Percentiles rank a stretch among this genome's conserved stretches.
Evolutionary conservation across 169 alveolate genomes (phyloP).

Genomic region (Sarcocystis neurona): DNA sequence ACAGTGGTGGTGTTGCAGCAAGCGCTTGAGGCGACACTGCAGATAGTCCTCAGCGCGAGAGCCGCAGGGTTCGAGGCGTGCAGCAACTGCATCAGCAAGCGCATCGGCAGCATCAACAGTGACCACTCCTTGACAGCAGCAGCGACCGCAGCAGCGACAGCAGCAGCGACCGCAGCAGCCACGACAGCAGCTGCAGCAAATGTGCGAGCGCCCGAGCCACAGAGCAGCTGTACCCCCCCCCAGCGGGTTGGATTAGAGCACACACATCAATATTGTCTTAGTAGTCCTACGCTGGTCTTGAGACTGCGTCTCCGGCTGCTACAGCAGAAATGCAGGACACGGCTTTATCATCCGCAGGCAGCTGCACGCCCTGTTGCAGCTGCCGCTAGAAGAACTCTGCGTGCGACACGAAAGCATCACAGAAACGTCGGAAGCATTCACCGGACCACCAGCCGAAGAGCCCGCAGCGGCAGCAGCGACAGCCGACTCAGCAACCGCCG

Average conservation of each 20-base stretch:
- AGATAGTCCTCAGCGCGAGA: no score
- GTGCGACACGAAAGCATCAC: neutral
- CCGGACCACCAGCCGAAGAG: neutral
- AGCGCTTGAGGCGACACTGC: no score
- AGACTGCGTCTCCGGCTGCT: neutral
- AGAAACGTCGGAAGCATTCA: neutral
- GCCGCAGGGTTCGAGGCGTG: no score
- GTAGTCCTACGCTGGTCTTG: conserved; percentile 5
- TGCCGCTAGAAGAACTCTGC: neutral
- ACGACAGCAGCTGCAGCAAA: conserved; percentile 39
- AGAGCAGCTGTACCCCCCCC: conserved; percentile 6
- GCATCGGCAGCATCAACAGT: no score
- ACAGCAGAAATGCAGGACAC: neutral
- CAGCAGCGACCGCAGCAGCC: conserved; percentile 36
- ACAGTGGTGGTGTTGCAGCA: no score
- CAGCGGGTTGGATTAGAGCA: neutral
- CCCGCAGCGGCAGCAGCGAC: conserved; percentile 24
- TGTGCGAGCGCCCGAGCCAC: neutral
- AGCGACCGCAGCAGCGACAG: conserved; percentile 4
- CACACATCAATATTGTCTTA: neutral
- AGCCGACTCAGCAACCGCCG: neutral
- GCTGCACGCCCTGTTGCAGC: no score
- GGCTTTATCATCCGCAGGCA: neutral
- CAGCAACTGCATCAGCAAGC: no score
- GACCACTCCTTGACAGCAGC: no score